These are phyloP conservation scores for Pezicula carpinea DNA, from an alignment of 2,329 filamentous ascomycete genomes.

Conservation along the genomic window DNA sequence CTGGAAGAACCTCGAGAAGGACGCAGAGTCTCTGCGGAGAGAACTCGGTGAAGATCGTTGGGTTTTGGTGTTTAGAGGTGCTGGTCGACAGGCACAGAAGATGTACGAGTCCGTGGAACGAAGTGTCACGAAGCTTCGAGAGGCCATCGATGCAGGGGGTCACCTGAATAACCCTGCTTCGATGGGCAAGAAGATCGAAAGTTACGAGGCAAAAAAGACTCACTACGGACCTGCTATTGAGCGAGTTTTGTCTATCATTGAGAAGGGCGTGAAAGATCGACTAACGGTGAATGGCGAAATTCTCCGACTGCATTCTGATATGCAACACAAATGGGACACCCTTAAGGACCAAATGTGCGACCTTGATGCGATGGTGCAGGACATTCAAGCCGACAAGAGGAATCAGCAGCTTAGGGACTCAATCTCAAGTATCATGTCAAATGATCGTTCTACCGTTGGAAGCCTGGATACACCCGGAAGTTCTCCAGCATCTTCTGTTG, in stretches of 20 bases:
- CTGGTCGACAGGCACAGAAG: constrained; percentile 85
- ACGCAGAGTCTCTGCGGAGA: constrained; percentile 82
- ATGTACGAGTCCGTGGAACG: constrained; percentile 95
- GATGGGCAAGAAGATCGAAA: constrained; percentile 81
- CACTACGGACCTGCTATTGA: constrained; percentile 94
- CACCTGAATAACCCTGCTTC: constrained; percentile 67
- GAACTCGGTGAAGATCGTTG: constrained; percentile 94
- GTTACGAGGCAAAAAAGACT: constrained; percentile 88
- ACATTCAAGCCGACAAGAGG: constrained; percentile 57
- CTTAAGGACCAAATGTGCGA: constrained; percentile 74
- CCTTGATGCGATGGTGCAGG: constrained; percentile 71
- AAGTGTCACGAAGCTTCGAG: constrained; percentile 76
- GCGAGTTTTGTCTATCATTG: constrained; percentile 84
- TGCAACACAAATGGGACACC: constrained; percentile 75
- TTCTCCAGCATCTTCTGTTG: constrained; percentile 63
- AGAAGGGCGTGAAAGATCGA: constrained; percentile 92
- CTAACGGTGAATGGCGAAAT: constrained; percentile 96
- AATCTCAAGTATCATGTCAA: constrained; percentile 75
- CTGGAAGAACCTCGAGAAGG: constrained; percentile 83
- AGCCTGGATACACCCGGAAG: constrained; percentile 46
- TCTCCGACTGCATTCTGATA: constrained; percentile 76
- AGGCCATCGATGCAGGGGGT: constrained; percentile 70
- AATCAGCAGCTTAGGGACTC: constrained; percentile 83
- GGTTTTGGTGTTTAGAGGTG: constrained; percentile 92
- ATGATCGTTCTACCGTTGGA: constrained; percentile 41